Conservation (phyloP, 306 rosid genomes). For the Trifolium fragiferum region DNA sequence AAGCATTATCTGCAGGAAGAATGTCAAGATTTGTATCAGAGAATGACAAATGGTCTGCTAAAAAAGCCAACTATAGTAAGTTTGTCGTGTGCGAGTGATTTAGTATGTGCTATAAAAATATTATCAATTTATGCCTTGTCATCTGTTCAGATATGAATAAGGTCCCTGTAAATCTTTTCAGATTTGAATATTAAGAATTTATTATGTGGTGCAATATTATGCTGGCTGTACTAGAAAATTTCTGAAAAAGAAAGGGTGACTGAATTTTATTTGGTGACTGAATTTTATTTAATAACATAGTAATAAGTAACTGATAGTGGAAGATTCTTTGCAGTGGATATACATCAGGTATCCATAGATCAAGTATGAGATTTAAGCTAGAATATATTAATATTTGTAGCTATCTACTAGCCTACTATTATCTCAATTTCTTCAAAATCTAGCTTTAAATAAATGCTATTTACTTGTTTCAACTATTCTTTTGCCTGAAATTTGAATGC, state of each 20-base stretch:
- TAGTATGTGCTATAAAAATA: constrained; percentile 4
- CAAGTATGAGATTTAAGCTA: constrained; percentile 12
- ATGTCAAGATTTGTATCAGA: constrained; percentile 65
- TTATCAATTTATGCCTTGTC: neutral
- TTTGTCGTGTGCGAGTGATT: constrained; percentile 35
- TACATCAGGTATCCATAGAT: neutral
- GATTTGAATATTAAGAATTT: neutral
- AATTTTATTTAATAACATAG: neutral
- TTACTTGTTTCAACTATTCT: constrained; percentile 14
- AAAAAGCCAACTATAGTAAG: constrained; percentile 77
- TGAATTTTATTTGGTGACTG: neutral
- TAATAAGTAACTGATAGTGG: neutral
- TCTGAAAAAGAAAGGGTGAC: neutral
- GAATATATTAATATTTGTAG: neutral
- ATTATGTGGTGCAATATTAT: neutral
- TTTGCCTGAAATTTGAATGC: constrained; percentile 17
- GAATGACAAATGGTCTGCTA: constrained; percentile 63
- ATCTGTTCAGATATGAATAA: constrained; percentile 15
- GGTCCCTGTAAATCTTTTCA: constrained; percentile 4
- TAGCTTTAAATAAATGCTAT: neutral
- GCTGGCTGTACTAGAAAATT: constrained; percentile 9
- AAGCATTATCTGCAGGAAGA: constrained; percentile 69
- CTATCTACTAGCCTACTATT: neutral
- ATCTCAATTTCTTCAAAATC: constrained; percentile 14
- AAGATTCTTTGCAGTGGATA: constrained; percentile 7